Base-by-base conservation (phyloP, 1,284 basidiomycete species). In the Limonomyces culmigenus region DNA sequence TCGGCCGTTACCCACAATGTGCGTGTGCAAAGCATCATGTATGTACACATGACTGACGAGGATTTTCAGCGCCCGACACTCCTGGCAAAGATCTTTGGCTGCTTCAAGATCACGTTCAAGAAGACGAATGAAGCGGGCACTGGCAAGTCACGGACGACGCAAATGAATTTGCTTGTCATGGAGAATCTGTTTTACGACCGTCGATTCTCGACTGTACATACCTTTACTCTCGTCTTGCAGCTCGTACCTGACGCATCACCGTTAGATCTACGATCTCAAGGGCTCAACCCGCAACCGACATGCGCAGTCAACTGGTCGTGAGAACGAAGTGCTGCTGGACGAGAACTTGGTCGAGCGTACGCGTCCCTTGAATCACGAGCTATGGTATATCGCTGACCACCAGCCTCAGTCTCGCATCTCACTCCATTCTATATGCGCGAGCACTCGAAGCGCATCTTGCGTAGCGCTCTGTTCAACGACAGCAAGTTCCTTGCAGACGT, bases 111-210 rank as follows among this genome's bases (percentile, higher is more conserved):
- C 42, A 89, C 87, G 1, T 92, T 91, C 59, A 75, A 75, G 46
- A 93, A 92, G 52, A 74, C 74, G 31, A 78, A 72, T 44, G 76
- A 77, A 42, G 69, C 60, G 41, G 62, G 62, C 11, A 47, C 64
- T 2, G 69, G 62, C 33, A 79, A 71, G 49, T 70, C 78, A 2
- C 86, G 86, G 52, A 70, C 76, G 5, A 84, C 85, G 16, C 77
- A 91, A 49, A 89, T 97, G 80, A 96, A 97, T 50, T 65, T 97
- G 18, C 62, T 97, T 31, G 88, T 98, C 38, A 97, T 97, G 88
- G 88, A 99, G 56, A 98, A 98, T 49, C 65, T 98, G 11, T 93
- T 96, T 52, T 93, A 95, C 52, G 85, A 91, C 44, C 74, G 86
- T 40, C 70, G 76, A 5, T 91, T 93, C 47, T 73, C 79, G 8